Conservation (phyloP, 2,329 filamentous ascomycete species). For the Ophiostoma triangulosporum region DNA sequence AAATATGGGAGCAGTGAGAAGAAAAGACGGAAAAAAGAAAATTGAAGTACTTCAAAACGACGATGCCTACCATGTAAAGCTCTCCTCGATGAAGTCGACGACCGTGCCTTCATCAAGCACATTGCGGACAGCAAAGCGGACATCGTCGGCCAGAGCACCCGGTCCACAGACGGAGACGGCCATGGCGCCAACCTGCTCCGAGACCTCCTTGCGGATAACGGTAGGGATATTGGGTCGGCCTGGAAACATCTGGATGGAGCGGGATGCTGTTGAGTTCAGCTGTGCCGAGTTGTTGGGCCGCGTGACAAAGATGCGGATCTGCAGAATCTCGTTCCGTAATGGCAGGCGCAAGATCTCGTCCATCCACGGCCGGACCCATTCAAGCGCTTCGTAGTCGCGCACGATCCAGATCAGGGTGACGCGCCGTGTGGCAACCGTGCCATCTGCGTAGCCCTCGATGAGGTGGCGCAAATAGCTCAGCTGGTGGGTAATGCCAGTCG, state of each 20-base stretch:
- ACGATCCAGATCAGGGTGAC: constrained; percentile 87
- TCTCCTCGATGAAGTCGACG: constrained; percentile 66
- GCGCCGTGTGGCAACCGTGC: constrained; percentile 66
- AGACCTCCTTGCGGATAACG: constrained; percentile 69
- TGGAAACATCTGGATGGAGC: constrained; percentile 81
- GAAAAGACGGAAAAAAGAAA: neutral
- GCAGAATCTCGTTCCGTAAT: constrained; percentile 66
- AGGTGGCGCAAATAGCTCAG: constrained; percentile 75
- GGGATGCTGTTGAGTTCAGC: constrained; percentile 54
- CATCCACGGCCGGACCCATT: constrained; percentile 88
- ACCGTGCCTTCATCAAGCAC: constrained; percentile 47
- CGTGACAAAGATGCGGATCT: constrained; percentile 82
- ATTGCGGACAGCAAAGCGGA: constrained; percentile 52
- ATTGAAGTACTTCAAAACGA: neutral
- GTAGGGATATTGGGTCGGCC: constrained; percentile 73
- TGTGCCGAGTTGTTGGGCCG: constrained; percentile 52
- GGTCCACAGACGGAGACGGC: constrained; percentile 71
- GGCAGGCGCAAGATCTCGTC: constrained; percentile 63
- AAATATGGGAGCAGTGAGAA: neutral
- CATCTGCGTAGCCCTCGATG: constrained; percentile 52
- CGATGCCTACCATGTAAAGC: constrained; percentile 54
- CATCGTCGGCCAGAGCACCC: constrained; percentile 62
- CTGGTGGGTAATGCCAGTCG: constrained; percentile 91
- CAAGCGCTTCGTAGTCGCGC: constrained; percentile 73
- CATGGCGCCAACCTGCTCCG: constrained; percentile 76